Base-by-base conservation (phyloP, 306 rosid species). In the Lathyrus tuberosus region DNA sequence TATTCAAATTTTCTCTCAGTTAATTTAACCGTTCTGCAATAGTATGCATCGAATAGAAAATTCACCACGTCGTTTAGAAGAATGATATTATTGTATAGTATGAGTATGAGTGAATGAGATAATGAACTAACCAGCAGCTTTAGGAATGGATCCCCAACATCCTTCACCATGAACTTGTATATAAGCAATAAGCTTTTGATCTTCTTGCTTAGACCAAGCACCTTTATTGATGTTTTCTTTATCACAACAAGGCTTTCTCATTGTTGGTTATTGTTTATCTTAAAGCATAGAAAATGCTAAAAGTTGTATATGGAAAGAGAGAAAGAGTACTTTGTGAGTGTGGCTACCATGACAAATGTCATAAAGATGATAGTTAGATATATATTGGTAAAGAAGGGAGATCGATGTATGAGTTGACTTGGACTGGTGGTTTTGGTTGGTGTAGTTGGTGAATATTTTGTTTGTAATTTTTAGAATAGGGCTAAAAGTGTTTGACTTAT, bases 131-230 rank as follows among this genome's bases (percentile, higher is more conserved):
- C 95, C 95, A 40, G 95, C 91, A 78, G 89, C 89, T 65, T 82
- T 76, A 16, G 95, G 91, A 74, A 88, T 82, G 58, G 91, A 84
- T 47, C 84, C 87, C 91, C 95, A 86, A 61, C 84, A 76, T 22
- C 91, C 95, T 86, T 86, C 89, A 0, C 95, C 95, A 44, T 86
- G 86, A 73, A 76, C 48, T 62, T 63, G 67, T 51, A 88, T 82
- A 77, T 84, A 84, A 56, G 84, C 88, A 73, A 82, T 78, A 61
- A 86, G 91, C 47, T 88, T 86, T 69, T 88, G 86, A 63, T 88
- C 91, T 74, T 88, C 91, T 78, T 84, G 88, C 75, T 84, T 84
- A 11, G 91, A 86, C 89, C 91, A 89, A 22, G 91, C 86, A 37
- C 96, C 96, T 70, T 86, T 89, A 85, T 82, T 86, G 42, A 79